These are phyloP conservation scores for Ordospora colligata DNA, from an alignment of 371 early-diverging fungal genomes.

Conservation along the genomic window DNA sequence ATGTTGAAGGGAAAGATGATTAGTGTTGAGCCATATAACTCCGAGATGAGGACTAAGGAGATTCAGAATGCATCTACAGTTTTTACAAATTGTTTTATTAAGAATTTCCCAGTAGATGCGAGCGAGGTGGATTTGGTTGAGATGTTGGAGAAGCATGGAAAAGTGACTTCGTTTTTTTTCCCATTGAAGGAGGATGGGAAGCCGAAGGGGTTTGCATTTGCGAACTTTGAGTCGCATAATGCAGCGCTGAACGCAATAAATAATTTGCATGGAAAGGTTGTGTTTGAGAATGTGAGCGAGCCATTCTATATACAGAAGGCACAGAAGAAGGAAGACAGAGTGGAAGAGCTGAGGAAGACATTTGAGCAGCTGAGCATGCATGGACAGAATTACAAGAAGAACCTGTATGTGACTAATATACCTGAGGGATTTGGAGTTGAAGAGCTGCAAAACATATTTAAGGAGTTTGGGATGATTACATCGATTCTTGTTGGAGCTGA, in stretches of 20 bases:
- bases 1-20: constrained; percentile 48
- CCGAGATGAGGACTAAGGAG: constrained; percentile 19
- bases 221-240: constrained; percentile 89
- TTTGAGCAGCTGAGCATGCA: constrained; percentile 32
- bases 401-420: constrained; percentile 94
- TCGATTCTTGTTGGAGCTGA: constrained; percentile 42
- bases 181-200: constrained; percentile 64
- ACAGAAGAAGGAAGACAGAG: constrained; percentile 92
- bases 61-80: neutral
- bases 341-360: constrained; percentile 76
- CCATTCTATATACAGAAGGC: constrained; percentile 86
- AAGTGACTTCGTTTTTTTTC: constrained; percentile 53
- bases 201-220: constrained; percentile 85
- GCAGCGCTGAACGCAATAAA: constrained; percentile 87
- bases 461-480: constrained; percentile 66
- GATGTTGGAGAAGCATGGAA: constrained; percentile 52
- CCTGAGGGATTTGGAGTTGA: constrained; percentile 70
- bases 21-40: constrained; percentile 47
- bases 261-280: constrained; percentile 85
- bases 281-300: constrained; percentile 74
- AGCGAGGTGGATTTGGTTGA: constrained; percentile 44
- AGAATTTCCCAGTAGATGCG: constrained; percentile 54
- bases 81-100: constrained; percentile 61
- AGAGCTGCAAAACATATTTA: constrained; percentile 72
- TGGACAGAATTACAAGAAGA: constrained; percentile 63